Percentiles rank a stretch among this genome's conserved stretches.
These are phyloP conservation scores for Endocalyx cinctus DNA, from an alignment of 2,329 filamentous ascomycete genomes.

Conservation along the genomic window DNA sequence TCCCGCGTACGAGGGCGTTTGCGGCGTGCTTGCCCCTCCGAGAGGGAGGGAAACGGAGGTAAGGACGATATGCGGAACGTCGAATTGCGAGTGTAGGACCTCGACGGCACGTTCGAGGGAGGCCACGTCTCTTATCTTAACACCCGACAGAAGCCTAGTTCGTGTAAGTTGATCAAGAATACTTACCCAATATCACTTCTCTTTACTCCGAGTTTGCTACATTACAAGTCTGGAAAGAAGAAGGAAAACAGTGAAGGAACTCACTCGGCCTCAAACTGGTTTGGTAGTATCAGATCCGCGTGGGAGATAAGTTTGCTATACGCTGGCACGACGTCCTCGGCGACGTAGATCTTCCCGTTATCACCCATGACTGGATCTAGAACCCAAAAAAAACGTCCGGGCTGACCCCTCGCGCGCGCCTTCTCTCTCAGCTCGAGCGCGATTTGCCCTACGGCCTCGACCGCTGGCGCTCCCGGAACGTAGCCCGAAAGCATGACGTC, in stretches of 20 bases:
- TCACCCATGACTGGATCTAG: conserved; percentile 98
- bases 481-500: conserved; percentile 95
- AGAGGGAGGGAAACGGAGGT: conserved; percentile 74
- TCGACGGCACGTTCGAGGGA: conserved; percentile 71
- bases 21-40: conserved; percentile 39
- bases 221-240: not conserved
- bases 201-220: not conserved
- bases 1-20: conserved; percentile 50
- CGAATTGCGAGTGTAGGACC: conserved; percentile 69
- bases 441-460: conserved; percentile 80
- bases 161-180: not conserved
- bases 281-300: conserved; percentile 89
- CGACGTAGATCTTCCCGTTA: conserved; percentile 86
- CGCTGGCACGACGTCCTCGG: conserved; percentile 83
- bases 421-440: conserved; percentile 72
- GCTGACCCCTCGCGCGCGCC: conserved; percentile 45
- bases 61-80: conserved; percentile 83
- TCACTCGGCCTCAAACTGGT: conserved; percentile 96
- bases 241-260: conserved; percentile 24
- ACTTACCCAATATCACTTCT: not conserved
- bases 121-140: conserved; percentile 71
- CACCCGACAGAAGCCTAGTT: conserved; percentile 74
- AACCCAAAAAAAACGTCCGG: conserved; percentile 91
- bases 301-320: conserved; percentile 76
- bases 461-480: conserved; percentile 79